Percentiles rank a stretch among this genome's conserved stretches.
Conservation (phyloP, 2,329 filamentous ascomycete species). For the Ceratocystis diversiconidia region DNA sequence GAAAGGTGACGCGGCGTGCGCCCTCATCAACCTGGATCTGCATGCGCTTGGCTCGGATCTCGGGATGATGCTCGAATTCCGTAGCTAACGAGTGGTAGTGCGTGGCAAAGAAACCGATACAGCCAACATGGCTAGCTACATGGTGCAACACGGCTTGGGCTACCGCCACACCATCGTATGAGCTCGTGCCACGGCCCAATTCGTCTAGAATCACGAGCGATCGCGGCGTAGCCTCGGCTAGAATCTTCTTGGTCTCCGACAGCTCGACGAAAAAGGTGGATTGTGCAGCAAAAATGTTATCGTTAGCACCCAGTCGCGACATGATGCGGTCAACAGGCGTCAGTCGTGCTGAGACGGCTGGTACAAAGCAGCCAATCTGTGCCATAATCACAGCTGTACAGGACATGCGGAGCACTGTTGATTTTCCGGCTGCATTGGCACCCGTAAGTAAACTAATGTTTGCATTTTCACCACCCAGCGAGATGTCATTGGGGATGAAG, state of each 20-base stretch:
- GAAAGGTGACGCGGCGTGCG: constrained; percentile 77
- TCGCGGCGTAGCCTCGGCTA: constrained; percentile 82
- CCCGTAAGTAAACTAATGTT: constrained; percentile 89
- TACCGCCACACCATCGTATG: constrained; percentile 91
- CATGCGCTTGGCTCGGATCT: constrained; percentile 79
- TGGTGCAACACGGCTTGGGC: constrained; percentile 97
- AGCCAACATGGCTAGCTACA: constrained; percentile 81
- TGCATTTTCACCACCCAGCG: constrained; percentile 62
- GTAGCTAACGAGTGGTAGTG: constrained; percentile 91
- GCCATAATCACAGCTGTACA: constrained; percentile 96
- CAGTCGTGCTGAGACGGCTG: constrained; percentile 64
- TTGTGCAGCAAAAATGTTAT: constrained; percentile 97
- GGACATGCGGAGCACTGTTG: constrained; percentile 90
- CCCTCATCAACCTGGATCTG: constrained; percentile 83
- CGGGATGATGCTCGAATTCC: constrained; percentile 79
- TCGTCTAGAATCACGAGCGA: constrained; percentile 96
- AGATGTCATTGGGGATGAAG: constrained; percentile 92
- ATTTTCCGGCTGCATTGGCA: constrained; percentile 94
- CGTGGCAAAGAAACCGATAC: constrained; percentile 90
- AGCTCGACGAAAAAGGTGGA: constrained; percentile 97
- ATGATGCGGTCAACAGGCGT: constrained; percentile 96
- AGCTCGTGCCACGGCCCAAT: constrained; percentile 83
- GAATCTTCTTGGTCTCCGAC: constrained; percentile 94
- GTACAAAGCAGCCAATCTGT: constrained; percentile 86
- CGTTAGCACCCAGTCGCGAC: constrained; percentile 91